Conservation (phyloP, 1,139 yeast species). For the Hansenula lynferdii region DNA sequence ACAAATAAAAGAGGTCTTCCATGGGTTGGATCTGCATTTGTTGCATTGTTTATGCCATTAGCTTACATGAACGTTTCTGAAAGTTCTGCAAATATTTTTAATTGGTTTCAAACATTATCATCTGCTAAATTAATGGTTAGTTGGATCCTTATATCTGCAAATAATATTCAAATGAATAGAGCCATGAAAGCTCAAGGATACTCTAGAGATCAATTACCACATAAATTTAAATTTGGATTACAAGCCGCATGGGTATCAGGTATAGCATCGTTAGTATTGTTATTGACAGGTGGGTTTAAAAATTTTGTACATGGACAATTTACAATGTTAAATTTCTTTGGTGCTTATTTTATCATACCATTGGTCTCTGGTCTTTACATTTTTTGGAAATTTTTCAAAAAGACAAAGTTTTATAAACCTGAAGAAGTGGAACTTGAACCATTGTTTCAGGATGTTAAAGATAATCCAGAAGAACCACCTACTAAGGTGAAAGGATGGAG, state of each 20-base stretch:
- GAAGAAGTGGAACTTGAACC: constrained; percentile 28
- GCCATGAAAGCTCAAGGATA: not conserved
- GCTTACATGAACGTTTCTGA: not conserved
- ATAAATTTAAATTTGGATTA: not conserved
- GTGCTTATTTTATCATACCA: constrained; percentile 32
- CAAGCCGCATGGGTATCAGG: constrained; percentile 29
- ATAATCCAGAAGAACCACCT: constrained; percentile 28
- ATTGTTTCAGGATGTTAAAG: constrained; percentile 28
- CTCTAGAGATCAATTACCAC: not conserved
- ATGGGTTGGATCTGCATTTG: not conserved
- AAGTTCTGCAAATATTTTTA: not conserved
- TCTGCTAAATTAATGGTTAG: not conserved
- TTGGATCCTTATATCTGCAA: not conserved
- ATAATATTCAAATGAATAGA: not conserved
- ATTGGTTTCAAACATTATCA: not conserved
- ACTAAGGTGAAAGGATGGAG: not conserved
- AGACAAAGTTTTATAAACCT: constrained; percentile 22
- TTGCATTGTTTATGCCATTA: not conserved
- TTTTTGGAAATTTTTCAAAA: constrained; percentile 26
- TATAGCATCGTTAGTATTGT: constrained; percentile 16
- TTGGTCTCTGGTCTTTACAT: constrained; percentile 23
- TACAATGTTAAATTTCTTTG: constrained; percentile 29
- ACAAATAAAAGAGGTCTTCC: not conserved
- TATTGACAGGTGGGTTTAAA: constrained; percentile 34
- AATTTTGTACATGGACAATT: constrained; percentile 32